phyloP scores from a whole-genome alignment of 352 stramenopile genomes.

The Phytopythium oedochilum region DNA sequence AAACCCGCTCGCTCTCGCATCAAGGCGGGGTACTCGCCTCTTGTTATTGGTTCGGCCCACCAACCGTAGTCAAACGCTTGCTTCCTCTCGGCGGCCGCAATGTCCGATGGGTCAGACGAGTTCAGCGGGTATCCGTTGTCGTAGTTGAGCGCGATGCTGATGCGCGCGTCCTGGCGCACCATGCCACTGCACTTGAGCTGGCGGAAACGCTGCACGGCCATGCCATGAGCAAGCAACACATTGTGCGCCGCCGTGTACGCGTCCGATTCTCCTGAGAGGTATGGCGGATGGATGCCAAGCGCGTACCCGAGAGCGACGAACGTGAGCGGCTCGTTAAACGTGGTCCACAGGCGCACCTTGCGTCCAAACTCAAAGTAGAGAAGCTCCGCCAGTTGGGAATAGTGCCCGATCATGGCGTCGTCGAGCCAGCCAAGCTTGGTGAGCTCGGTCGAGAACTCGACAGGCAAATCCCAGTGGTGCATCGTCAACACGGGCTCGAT shows the following conservation, averaged over 20 bases:
- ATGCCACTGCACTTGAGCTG: slow-evolving; percentile 39
- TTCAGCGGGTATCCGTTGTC: slow-evolving; percentile 70
- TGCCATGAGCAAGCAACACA: slow-evolving; percentile 82
- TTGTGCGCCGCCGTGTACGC: slow-evolving; percentile 60
- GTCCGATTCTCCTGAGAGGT: slow-evolving; percentile 3
- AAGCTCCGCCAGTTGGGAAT: neutral
- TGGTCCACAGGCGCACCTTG: neutral
- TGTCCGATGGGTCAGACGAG: slow-evolving; percentile 20
- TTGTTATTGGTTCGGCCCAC: slow-evolving; percentile 68
- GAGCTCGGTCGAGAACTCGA: slow-evolving; percentile 1
- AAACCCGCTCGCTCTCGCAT: slow-evolving; percentile 75
- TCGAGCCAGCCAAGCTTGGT: neutral
- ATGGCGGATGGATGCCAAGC: neutral
- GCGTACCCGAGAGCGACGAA: slow-evolving; percentile 1
- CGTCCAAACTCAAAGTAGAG: slow-evolving; percentile 2
- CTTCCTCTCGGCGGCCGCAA: slow-evolving; percentile 56
- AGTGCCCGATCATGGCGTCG: neutral
- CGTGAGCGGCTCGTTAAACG: slow-evolving; percentile 5
- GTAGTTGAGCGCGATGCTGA: slow-evolving; percentile 87
- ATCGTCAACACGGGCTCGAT: slow-evolving; percentile 52
- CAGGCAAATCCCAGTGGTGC: slow-evolving; percentile 1
- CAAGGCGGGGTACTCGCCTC: slow-evolving; percentile 82
- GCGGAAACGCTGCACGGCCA: slow-evolving; percentile 68
- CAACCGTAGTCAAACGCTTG: slow-evolving; percentile 86
- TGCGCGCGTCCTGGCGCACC: slow-evolving; percentile 40